Evolutionary conservation across 345 rosid genomes (phyloP).

Genomic region (Murraya paniculata): DNA sequence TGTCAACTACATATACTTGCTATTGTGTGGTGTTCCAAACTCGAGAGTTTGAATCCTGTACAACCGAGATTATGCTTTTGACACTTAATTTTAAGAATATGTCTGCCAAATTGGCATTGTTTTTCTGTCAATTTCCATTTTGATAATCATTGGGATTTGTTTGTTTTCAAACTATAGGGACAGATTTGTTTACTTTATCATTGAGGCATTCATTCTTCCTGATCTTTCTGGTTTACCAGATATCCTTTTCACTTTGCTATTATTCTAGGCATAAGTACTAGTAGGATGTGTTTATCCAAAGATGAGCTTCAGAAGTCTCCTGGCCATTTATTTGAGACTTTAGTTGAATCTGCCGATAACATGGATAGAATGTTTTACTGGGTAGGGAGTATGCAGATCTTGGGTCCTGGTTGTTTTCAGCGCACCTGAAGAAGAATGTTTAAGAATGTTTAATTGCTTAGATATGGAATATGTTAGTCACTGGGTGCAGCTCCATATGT

Average conservation of each 20-base stretch:
- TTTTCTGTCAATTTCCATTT: background rate
- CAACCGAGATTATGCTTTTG: background rate
- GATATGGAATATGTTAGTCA: background rate
- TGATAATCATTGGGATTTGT: conserved; percentile 2
- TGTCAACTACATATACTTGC: background rate
- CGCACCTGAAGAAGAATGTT: background rate
- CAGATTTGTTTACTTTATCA: background rate
- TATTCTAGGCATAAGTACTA: background rate
- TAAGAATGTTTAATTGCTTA: background rate
- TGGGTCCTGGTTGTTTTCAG: background rate
- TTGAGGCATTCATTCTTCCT: background rate
- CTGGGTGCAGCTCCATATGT: background rate
- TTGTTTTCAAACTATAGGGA: background rate
- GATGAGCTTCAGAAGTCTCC: background rate
- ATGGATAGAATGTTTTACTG: background rate
- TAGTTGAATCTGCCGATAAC: background rate
- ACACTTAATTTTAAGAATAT: background rate
- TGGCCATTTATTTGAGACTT: background rate
- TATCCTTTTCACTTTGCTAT: background rate
- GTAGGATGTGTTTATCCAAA: background rate
- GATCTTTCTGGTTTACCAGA: background rate
- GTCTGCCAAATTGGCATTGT: background rate
- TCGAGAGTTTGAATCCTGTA: background rate
- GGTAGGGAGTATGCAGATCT: background rate
- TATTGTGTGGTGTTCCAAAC: background rate